These are phyloP conservation scores for Pythium pyrilobum DNA, from an alignment of 352 stramenopile genomes.

Conservation along the genomic window DNA sequence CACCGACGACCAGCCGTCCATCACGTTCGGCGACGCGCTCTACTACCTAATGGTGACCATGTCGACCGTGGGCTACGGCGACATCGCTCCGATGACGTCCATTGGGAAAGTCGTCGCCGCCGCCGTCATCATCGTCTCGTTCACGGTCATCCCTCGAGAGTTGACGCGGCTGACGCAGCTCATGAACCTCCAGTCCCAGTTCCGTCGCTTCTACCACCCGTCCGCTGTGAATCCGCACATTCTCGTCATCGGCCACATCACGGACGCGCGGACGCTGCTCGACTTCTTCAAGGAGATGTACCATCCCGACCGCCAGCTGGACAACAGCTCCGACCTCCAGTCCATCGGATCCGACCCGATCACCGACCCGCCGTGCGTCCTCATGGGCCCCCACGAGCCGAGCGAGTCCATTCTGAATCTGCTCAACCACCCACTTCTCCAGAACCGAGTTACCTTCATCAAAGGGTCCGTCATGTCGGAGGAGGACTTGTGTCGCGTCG, in stretches of 20 bases:
- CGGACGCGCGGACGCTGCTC: constrained; percentile 40
- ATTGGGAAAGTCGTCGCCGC: constrained; percentile 33
- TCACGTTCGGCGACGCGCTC: constrained; percentile 52
- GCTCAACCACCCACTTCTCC: constrained; percentile 52
- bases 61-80: constrained; percentile 87
- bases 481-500: constrained; percentile 59
- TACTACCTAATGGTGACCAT: constrained; percentile 82
- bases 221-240: constrained; percentile 49
- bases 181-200: constrained; percentile 59
- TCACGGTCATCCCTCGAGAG: constrained; percentile 52
- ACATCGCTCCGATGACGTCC: constrained; percentile 51
- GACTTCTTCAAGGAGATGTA: constrained; percentile 67
- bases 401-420: constrained; percentile 45
- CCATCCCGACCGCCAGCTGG: constrained; percentile 42
- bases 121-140: constrained; percentile 49
- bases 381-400: constrained; percentile 48
- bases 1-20: constrained; percentile 9
- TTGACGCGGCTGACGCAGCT: constrained; percentile 47
- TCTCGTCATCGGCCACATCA: constrained; percentile 47
- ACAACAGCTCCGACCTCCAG: not conserved
- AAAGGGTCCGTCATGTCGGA: constrained; percentile 63
- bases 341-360: constrained; percentile 21
- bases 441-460: constrained; percentile 58
- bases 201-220: constrained; percentile 50
- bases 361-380: constrained; percentile 42